Conservation (phyloP, 805 yeast genomes). For the Vanderwaltozyma yarrowii region DNA sequence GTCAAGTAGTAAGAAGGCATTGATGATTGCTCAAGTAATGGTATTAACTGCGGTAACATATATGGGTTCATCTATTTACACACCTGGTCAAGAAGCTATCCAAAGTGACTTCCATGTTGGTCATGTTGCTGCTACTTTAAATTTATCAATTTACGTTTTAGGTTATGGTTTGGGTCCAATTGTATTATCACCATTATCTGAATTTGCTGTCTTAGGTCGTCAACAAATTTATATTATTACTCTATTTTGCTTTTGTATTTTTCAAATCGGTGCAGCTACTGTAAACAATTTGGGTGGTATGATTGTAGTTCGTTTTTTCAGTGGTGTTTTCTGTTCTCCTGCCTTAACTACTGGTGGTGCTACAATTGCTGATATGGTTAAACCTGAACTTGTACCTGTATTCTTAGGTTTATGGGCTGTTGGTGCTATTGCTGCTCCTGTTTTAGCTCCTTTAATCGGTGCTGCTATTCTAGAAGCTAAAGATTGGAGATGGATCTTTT, state of each 20-base stretch:
- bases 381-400: slow-evolving; percentile 34
- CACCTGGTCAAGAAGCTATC: slow-evolving; percentile 41
- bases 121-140: slow-evolving; percentile 37
- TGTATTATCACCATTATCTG: slow-evolving; percentile 49
- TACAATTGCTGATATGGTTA: slow-evolving; percentile 40
- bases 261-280: slow-evolving; percentile 50
- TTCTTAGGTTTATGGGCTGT: slow-evolving; percentile 44
- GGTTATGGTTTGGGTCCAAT: slow-evolving; percentile 58
- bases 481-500: slow-evolving; percentile 45
- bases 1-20: slow-evolving; percentile 33
- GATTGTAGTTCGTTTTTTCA: slow-evolving; percentile 40
- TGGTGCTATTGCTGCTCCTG: slow-evolving; percentile 46
- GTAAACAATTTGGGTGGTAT: slow-evolving; percentile 41
- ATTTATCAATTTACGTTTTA: slow-evolving; percentile 44
- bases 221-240: slow-evolving; percentile 39
- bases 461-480: slow-evolving; percentile 39
- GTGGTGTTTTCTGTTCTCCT: slow-evolving; percentile 49
- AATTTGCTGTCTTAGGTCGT: slow-evolving; percentile 44
- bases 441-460: slow-evolving; percentile 48
- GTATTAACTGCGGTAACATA: slow-evolving; percentile 43
- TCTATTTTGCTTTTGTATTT: slow-evolving; percentile 36
- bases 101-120: slow-evolving; percentile 37
- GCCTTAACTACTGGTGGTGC: slow-evolving; percentile 52
- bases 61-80: slow-evolving; percentile 45
- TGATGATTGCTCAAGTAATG: slow-evolving; percentile 33